Conservation (phyloP, 2,329 filamentous ascomycete genomes). For the Hymenoscyphus repandus region DNA sequence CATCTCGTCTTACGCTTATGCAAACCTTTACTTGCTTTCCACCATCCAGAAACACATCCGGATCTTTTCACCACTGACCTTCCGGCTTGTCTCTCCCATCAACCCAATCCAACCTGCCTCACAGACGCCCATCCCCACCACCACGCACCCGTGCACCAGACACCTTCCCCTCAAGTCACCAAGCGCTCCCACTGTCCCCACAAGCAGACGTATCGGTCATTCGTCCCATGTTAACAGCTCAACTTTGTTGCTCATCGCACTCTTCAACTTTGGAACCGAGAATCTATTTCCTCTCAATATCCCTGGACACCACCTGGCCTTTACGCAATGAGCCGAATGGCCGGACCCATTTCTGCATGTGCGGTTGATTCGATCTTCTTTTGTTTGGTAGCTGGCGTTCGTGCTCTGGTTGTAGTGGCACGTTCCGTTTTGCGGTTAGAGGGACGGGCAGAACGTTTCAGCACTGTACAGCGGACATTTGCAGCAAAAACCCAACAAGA, state of each 20-base stretch:
- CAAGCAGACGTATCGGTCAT: background rate
- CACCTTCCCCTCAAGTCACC: background rate
- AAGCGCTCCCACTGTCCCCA: background rate
- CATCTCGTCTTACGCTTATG: background rate
- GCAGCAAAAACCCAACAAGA: background rate
- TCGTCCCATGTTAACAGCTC: background rate
- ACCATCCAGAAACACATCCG: background rate
- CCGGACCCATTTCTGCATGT: background rate
- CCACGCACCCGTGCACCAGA: slow-evolving; percentile 2
- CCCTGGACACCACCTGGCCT: slow-evolving; percentile 1
- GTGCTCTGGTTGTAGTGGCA: slow-evolving; percentile 3
- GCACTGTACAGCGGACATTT: background rate
- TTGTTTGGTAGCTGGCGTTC: background rate
- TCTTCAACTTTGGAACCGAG: slow-evolving; percentile 13
- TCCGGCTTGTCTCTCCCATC: slow-evolving; percentile 1
- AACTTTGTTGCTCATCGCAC: slow-evolving; percentile 14
- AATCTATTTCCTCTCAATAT: slow-evolving; percentile 6
- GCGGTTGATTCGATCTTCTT: slow-evolving; percentile 1
- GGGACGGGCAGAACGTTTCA: slow-evolving; percentile 1
- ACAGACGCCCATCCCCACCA: background rate
- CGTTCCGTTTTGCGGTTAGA: slow-evolving; percentile 5
- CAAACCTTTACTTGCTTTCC: background rate
- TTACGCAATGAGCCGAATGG: slow-evolving; percentile 7
- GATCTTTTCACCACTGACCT: background rate
- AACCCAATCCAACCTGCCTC: background rate